These are phyloP conservation scores for Fusarium sp. DNA, from an alignment of 2,329 filamentous ascomycete genomes.

Conservation along the genomic window DNA sequence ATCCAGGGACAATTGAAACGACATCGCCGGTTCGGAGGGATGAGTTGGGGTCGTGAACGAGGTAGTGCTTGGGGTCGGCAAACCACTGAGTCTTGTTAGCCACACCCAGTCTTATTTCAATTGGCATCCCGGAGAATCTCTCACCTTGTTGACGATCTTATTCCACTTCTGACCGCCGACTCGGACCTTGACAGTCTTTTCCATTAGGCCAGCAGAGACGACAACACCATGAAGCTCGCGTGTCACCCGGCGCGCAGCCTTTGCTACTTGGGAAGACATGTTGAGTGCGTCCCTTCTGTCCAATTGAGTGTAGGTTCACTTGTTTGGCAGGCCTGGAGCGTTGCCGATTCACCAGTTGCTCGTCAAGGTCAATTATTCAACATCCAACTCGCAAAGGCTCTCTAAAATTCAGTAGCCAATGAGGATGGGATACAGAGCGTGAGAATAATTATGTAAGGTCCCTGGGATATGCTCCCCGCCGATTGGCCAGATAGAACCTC, in stretches of 20 bases:
- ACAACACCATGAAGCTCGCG: slow-evolving; percentile 76
- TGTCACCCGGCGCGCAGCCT: slow-evolving; percentile 59
- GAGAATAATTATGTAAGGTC: slow-evolving; percentile 36
- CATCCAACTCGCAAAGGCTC: slow-evolving; percentile 17
- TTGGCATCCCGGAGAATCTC: slow-evolving; percentile 3
- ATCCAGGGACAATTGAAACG: slow-evolving; percentile 75
- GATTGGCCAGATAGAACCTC: slow-evolving; percentile 24
- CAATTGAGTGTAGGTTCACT: not conserved
- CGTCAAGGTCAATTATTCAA: slow-evolving; percentile 23
- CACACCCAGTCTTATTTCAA: not conserved
- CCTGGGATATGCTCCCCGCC: not conserved
- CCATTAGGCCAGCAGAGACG: slow-evolving; percentile 81
- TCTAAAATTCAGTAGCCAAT: slow-evolving; percentile 44
- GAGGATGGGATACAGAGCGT: not conserved
- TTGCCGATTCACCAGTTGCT: slow-evolving; percentile 28
- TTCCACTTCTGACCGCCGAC: slow-evolving; percentile 80
- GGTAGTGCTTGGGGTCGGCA: slow-evolving; percentile 71
- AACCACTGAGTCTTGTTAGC: slow-evolving; percentile 61
- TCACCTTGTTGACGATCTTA: slow-evolving; percentile 77
- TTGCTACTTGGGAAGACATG: slow-evolving; percentile 57
- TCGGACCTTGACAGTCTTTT: slow-evolving; percentile 82
- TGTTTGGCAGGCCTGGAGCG: slow-evolving; percentile 8
- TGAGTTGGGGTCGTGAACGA: slow-evolving; percentile 83
- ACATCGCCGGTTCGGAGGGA: slow-evolving; percentile 81
- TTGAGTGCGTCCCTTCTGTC: not conserved